Percentiles rank a stretch among this genome's conserved stretches.
phyloP scores from a whole-genome alignment of 1,139 yeast genomes.

The Kodamaea ohmeri region DNA sequence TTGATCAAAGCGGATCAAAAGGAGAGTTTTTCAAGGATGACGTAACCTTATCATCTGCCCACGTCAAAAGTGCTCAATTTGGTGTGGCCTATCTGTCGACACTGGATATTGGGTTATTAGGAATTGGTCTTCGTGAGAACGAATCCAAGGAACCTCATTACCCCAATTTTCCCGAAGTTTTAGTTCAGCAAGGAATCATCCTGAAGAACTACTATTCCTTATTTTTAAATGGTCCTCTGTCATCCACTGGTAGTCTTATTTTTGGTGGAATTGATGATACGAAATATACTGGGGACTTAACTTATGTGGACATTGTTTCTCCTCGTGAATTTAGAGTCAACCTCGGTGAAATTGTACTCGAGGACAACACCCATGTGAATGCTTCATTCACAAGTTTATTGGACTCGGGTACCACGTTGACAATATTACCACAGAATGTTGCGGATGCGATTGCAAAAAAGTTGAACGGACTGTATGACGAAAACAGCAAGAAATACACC shows the following conservation, averaged over 20 bases:
- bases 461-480: constrained; percentile 7
- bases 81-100: constrained; percentile 16
- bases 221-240: constrained; percentile 18
- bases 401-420: constrained; percentile 68
- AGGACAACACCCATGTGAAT: constrained; percentile 6
- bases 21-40: constrained; percentile 12
- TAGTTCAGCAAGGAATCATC: constrained; percentile 21
- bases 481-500: constrained; percentile 3
- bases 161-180: constrained; percentile 21
- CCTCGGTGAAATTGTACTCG: constrained; percentile 6
- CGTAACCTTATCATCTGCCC: constrained; percentile 9
- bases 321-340: constrained; percentile 7
- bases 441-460: constrained; percentile 34
- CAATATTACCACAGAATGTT: constrained; percentile 46
- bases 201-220: constrained; percentile 22
- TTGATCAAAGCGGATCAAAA: constrained; percentile 11
- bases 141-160: constrained; percentile 15
- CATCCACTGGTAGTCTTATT: constrained; percentile 22
- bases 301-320: constrained; percentile 5
- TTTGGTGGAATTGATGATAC: constrained; percentile 33
- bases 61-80: constrained; percentile 15
- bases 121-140: constrained; percentile 16
- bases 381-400: constrained; percentile 41
- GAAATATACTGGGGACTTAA: constrained; percentile 24
- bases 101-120: constrained; percentile 18